Evolutionary conservation across 2,329 filamentous ascomycete species (phyloP), one percentile per base, ranked within the genome.

Genomic region (Tolypocladium nubicola): DNA sequence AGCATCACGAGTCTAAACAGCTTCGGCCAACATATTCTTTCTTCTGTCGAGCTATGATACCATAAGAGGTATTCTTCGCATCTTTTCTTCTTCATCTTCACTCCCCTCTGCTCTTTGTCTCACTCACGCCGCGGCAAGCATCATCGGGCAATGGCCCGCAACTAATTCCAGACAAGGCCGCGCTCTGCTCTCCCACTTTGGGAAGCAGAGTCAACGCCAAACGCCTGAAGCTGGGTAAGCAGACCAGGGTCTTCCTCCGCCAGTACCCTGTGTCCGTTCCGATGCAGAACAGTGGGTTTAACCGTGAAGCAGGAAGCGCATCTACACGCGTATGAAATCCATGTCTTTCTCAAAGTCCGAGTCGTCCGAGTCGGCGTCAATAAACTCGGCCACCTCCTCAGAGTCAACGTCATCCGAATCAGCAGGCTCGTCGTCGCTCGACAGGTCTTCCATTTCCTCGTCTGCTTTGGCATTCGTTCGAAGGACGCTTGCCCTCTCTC

Each of bases 321-420:
- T 54, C 57, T 55, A 76, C 55, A 76, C 67, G 53, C 67, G 65
- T 68, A 87, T 81, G 65, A 79, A 87, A 67, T 87, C 83, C 68
- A 79, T 78, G 64, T 82, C 76, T 63, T 79, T 75, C 58, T 78
- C 75, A 67, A 85, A 80, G 61, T 83, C 81, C 56, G 76, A 71
- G 61, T 82, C 79, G 56, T 79, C 75, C 58, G 73, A 76, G 58
- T 81, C 79, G 59, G 81, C 78, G 57, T 79, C 75, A 61, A 86
- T 78, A 65, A 85, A 84, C 69, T 87, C 84, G 66, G 86, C 85
- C 59, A 86, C 78, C 61, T 83, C 83, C 68, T 91, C 89, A 56
- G 88, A 92, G 72, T 92, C 88, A 66, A 89, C 81, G 69, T 93
- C 89, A 69, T 92, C 86, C 68, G 85, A 88, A 68, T 87, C 83